Base-by-base conservation (phyloP, 441 rosid species). In the Isatis lusitanica region DNA sequence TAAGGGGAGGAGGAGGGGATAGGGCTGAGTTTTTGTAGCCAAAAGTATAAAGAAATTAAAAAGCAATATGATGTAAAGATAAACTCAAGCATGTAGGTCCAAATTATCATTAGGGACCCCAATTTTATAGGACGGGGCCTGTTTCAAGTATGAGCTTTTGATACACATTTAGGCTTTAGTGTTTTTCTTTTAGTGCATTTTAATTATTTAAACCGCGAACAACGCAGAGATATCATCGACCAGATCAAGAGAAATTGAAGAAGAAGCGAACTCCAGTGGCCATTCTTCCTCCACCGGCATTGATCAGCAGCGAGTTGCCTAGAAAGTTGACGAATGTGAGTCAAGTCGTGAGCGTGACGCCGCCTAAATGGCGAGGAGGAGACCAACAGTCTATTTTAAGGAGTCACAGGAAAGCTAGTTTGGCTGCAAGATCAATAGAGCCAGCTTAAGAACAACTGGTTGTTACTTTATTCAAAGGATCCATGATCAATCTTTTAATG, bases 201-300 rank as follows among this genome's bases (percentile, higher is more conserved):
- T 9, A 21, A 9, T 7, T 36, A 2, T 36, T 9, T 36, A 36
- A 36, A 36, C 57, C 15, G 9, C 33, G 28, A 35, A 47, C 18
- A 70, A 30, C 79, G 78, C 87, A 91, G 97, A 82, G 83, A 83
- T 80, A 87, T 79, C 97, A 91, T 76, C 87, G 87, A 78, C 85
- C 79, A 10, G 81, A 85, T 15, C 62, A 82, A 65, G 87, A 70
- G 50, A 85, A 15, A 10, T 11, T 64, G 44, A 71, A 71, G 69
- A 73, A 53, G 60, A 79, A 76, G 77, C 79, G 70, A 67, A 7
- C 59, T 33, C 57, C 58, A 18, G 5, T 18, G 58, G 18, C 70
- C 33, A 48, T 18, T 48, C 58, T 33, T 10, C 64, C 67, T n/a
- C 79, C 79, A 0, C 79, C 84, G 5, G 68, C 78, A 10, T 51